phyloP scores from a whole-genome alignment of 495 filamentous ascomycete species.

The Thermothielavioides terrestris region DNA sequence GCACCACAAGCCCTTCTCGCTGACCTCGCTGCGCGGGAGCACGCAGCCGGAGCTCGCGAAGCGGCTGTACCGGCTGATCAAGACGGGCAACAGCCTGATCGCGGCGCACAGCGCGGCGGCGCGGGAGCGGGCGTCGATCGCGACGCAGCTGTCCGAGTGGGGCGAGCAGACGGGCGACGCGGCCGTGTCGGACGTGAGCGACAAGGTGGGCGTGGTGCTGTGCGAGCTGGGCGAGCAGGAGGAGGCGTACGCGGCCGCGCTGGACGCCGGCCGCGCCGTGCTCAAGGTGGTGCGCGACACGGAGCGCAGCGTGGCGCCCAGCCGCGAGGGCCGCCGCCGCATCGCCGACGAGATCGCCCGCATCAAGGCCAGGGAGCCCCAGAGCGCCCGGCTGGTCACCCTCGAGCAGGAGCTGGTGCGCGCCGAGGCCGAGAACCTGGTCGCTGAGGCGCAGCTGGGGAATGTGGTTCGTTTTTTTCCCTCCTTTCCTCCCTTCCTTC shows the following conservation, averaged over 20 bases:
- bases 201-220: constrained; percentile 88
- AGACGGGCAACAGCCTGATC: constrained; percentile 79
- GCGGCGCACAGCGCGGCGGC: constrained; percentile 72
- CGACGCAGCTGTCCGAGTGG: constrained; percentile 92
- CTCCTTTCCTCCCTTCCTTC: neutral
- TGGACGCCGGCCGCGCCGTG: constrained; percentile 71
- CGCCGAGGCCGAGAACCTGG: constrained; percentile 88
- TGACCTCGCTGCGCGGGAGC: constrained; percentile 71
- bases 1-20: constrained; percentile 55
- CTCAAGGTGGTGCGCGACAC: constrained; percentile 90
- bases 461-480: constrained; percentile 58
- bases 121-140: constrained; percentile 71
- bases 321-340: constrained; percentile 72
- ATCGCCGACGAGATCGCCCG: constrained; percentile 83
- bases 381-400: constrained; percentile 61
- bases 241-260: constrained; percentile 70
- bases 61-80: constrained; percentile 82
- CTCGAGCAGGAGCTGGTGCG: constrained; percentile 94
- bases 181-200: constrained; percentile 75
- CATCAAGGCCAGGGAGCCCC: constrained; percentile 82
- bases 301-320: constrained; percentile 87
- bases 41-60: constrained; percentile 78
- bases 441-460: constrained; percentile 93
- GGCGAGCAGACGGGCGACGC: constrained; percentile 84
- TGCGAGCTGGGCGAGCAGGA: constrained; percentile 90